phyloP scores from a whole-genome alignment of 1,284 basidiomycete genomes.

The Veloporphyrellus conicus region DNA sequence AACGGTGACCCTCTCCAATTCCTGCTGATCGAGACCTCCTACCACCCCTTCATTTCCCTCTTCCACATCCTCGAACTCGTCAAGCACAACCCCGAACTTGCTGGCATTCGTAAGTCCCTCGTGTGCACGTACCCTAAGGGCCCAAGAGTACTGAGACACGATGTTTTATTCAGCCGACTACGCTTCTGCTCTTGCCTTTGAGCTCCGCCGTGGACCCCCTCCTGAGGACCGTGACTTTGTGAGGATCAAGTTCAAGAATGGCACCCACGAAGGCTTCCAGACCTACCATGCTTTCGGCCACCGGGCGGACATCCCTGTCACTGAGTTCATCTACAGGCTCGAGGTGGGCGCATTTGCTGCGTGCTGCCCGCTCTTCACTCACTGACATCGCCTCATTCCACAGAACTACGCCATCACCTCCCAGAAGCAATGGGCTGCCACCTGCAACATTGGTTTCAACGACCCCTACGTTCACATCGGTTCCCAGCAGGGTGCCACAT shows the following conservation, averaged over 20 bases:
- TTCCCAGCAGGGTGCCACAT: conserved; percentile 32
- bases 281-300: conserved; percentile 67
- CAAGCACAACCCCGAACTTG: conserved; percentile 54
- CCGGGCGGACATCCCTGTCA: conserved; percentile 66
- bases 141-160: conserved; percentile 7
- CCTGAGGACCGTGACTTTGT: conserved; percentile 76
- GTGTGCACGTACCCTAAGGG: neutral
- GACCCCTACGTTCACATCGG: conserved; percentile 36
- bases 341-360: conserved; percentile 64
- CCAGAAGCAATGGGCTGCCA: conserved; percentile 64
- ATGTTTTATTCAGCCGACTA: conserved; percentile 56
- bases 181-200: conserved; percentile 73
- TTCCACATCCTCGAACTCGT: conserved; percentile 71
- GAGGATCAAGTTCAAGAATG: conserved; percentile 83
- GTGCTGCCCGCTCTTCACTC: conserved; percentile 27
- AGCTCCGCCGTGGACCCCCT: conserved; percentile 67
- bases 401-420: conserved; percentile 63
- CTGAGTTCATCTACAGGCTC: conserved; percentile 73
- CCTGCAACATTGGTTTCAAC: conserved; percentile 42
- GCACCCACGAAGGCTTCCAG: conserved; percentile 56
- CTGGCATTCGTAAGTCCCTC: conserved; percentile 56
- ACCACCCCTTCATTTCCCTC: conserved; percentile 86
- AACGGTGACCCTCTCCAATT: conserved; percentile 74
- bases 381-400: conserved; percentile 1
- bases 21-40: conserved; percentile 71